A percentile compares a stretch with the other conserved stretches of the same genome.
These are phyloP conservation scores for Amylostereum areolatum DNA, from an alignment of 1,284 basidiomycete genomes.

Conservation along the genomic window DNA sequence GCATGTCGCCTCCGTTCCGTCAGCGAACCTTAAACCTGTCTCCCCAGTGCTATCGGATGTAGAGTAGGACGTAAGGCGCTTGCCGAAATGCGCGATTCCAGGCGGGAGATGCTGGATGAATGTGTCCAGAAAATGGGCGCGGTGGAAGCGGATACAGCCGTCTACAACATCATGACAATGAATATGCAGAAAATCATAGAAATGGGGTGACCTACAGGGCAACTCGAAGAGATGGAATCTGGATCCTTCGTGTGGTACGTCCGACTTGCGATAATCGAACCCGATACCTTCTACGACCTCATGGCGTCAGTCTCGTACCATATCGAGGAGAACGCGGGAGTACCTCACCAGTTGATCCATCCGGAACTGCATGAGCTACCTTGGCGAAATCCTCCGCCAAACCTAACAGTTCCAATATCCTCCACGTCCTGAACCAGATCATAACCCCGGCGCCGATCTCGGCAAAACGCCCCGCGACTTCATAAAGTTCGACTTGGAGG, in stretches of 20 bases:
- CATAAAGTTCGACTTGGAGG: conserved; percentile 35
- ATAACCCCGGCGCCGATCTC: conserved; percentile 40
- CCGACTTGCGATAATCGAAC: conserved; percentile 33
- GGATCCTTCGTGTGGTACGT: conserved; percentile 26
- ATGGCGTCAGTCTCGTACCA: neutral
- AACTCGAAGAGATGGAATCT: conserved; percentile 28
- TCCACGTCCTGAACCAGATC: conserved; percentile 34
- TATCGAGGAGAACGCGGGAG: conserved; percentile 25
- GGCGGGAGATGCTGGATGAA: conserved; percentile 31
- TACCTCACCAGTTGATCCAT: conserved; percentile 25
- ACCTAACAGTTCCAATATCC: conserved; percentile 30
- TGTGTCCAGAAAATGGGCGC: conserved; percentile 35
- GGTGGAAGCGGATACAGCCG: conserved; percentile 33
- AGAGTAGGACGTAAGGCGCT: conserved; percentile 28
- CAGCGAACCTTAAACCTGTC: conserved; percentile 23
- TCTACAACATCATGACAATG: conserved; percentile 12
- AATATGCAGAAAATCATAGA: neutral
- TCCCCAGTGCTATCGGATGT: neutral
- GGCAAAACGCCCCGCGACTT: conserved; percentile 34
- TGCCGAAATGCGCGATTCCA: conserved; percentile 31
- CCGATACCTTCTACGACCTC: neutral
- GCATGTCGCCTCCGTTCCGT: conserved; percentile 30
- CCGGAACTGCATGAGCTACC: conserved; percentile 32
- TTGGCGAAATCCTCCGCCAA: conserved; percentile 28
- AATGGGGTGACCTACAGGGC: conserved; percentile 23